Percentiles rank a stretch among this genome's conserved stretches.
These are phyloP conservation scores for Didymella sp. DNA, from an alignment of 2,329 filamentous ascomycete genomes.

Conservation along the genomic window DNA sequence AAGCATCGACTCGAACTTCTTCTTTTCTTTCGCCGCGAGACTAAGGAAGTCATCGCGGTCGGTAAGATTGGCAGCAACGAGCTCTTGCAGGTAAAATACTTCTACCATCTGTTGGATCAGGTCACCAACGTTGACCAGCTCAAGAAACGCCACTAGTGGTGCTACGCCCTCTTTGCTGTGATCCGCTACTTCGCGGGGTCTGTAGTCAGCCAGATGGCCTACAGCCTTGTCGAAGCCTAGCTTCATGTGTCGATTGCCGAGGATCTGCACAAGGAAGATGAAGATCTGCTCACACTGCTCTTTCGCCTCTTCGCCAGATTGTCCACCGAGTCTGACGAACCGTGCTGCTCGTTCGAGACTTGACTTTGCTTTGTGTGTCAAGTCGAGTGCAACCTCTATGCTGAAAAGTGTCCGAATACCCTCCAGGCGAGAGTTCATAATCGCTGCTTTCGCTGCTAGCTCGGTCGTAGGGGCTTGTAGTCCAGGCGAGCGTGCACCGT, in stretches of 20 bases:
- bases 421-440: conserved; percentile 94
- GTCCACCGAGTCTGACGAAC: conserved; percentile 80
- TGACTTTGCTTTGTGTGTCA: conserved; percentile 87
- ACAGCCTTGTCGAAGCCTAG: conserved; percentile 94
- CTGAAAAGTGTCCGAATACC: conserved; percentile 95
- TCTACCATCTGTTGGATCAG: conserved; percentile 99
- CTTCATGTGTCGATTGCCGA: conserved; percentile 87
- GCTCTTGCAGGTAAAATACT: conserved; percentile 96
- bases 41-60: conserved; percentile 96
- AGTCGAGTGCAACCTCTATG: conserved; percentile 88
- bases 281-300: conserved; percentile 93
- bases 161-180: conserved; percentile 78
- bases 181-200: conserved; percentile 80
- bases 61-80: conserved; percentile 79
- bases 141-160: conserved; percentile 92
- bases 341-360: conserved; percentile 84
- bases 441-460: conserved; percentile 93
- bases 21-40: conserved; percentile 91
- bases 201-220: conserved; percentile 87
- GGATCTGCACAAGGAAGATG: conserved; percentile 78
- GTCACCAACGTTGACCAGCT: conserved; percentile 97
- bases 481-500: conserved; percentile 48
- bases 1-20: conserved; percentile 97
- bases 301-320: conserved; percentile 80
- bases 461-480: conserved; percentile 83